A percentile compares a stretch with the other conserved stretches of the same genome.
These are phyloP conservation scores for Pulveroboletus frians DNA, from an alignment of 768 basidiomycete species.

Conservation along the genomic window DNA sequence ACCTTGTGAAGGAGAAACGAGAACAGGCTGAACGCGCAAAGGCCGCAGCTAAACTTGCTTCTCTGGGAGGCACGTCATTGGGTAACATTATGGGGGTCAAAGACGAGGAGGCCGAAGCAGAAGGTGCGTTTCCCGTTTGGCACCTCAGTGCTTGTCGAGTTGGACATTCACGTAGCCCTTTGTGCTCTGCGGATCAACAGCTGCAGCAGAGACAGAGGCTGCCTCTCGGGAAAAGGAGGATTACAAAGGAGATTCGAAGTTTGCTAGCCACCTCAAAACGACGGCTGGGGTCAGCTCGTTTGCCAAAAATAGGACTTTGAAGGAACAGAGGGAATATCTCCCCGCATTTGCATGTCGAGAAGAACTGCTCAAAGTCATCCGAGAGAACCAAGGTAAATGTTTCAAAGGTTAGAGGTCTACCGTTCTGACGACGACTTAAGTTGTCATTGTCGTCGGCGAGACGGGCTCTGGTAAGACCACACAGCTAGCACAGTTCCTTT, in stretches of 20 bases:
- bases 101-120: slow-evolving; percentile 89
- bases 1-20: slow-evolving; percentile 89
- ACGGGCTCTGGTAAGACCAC: slow-evolving; percentile 99
- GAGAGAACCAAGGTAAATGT: slow-evolving; percentile 87
- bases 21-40: slow-evolving; percentile 96
- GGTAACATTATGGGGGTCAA: slow-evolving; percentile 98
- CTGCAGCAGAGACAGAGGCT: slow-evolving; percentile 45
- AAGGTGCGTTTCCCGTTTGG: slow-evolving; percentile 54
- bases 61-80: slow-evolving; percentile 86
- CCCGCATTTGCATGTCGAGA: slow-evolving; percentile 98
- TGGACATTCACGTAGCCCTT: slow-evolving; percentile 77
- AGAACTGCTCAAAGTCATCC: slow-evolving; percentile 78
- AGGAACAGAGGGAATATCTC: slow-evolving; percentile 93
- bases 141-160: slow-evolving; percentile 38
- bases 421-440: slow-evolving; percentile 25
- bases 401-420: not conserved
- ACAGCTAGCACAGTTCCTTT: slow-evolving; percentile 89
- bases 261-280: slow-evolving; percentile 87
- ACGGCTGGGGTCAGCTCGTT: slow-evolving; percentile 76
- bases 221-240: slow-evolving; percentile 53
- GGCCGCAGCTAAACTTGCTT: slow-evolving; percentile 92
- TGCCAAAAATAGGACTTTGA: slow-evolving; percentile 74
- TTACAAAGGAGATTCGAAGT: slow-evolving; percentile 94
- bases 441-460: slow-evolving; percentile 95
- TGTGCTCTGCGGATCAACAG: slow-evolving; percentile 38